A percentile compares a stretch with the other conserved stretches of the same genome.
Conservation (phyloP, 108 stramenopile genomes). For the Cyclotella atomus region DNA sequence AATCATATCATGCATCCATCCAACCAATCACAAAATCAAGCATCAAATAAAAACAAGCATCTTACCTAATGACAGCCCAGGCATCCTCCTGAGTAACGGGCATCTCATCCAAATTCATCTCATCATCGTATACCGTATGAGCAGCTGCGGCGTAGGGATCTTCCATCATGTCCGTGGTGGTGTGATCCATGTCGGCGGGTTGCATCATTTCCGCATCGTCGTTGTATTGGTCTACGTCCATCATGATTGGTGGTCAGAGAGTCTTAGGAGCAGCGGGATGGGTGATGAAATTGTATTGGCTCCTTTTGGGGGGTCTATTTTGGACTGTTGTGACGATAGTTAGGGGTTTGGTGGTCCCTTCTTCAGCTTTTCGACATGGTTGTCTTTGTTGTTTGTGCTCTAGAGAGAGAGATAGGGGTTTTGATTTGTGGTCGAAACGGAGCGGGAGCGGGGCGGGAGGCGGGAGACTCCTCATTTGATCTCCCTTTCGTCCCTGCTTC, state of each 20-base stretch:
- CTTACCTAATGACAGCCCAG: constrained; percentile 95
- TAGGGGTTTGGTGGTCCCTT: background rate
- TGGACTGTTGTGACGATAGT: too few species aligned
- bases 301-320: too few species aligned
- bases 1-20: background rate
- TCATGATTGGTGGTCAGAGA: background rate
- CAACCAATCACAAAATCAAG: background rate
- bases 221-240: background rate
- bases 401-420: background rate
- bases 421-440: background rate
- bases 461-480: too few species aligned
- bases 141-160: constrained; percentile 1
- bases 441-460: too few species aligned
- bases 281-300: background rate
- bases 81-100: constrained; percentile 98
- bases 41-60: background rate
- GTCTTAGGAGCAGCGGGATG: too few species aligned
- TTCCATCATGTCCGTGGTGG: background rate
- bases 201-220: too few species aligned
- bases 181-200: background rate
- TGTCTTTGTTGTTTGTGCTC: background rate
- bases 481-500: too few species aligned
- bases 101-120: constrained; percentile 44
- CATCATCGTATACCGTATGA: background rate
- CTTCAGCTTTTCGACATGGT: background rate